Base-by-base conservation (phyloP, 495 filamentous ascomycete genomes). In the Copromyces sp. region DNA sequence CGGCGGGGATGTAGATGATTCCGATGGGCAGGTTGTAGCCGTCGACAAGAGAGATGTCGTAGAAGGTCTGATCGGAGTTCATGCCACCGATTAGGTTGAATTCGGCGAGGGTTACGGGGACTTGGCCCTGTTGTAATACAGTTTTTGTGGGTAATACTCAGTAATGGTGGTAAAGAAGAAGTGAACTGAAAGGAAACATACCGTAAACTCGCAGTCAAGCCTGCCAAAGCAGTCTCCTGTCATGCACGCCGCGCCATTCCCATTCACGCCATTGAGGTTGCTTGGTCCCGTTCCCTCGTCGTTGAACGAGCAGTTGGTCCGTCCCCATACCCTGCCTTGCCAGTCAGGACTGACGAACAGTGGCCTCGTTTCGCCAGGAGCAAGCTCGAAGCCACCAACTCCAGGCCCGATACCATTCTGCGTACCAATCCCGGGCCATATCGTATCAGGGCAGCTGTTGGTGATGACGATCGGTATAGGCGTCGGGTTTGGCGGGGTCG, bases 21-120 rank as follows among this genome's bases (percentile, higher is more conserved):
- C 84, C 90, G 70, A 95, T 74, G 8, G 91, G 91, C 9, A 94
- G 81, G 79, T 94, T 94, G 85, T 94, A 94, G 47, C 93, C 92
- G 78, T 95, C 92, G 38, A 95, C 92, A 41, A 94, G 86, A 41
- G 91, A 93, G 73, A 95, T 91, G 80, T 95, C 93, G 80, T 94
- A 94, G 80, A 91, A 94, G 5, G 88, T 90, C 76, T 93, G 88
- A 14, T 81, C 83, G 71, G 84, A 83, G 40, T 81, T 79, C n/a
- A 83, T 81, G 53, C 87, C 87, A 38, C 86, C 87, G 44, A 85
- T 83, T 45, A 94, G 86, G 69, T 89, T 93, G 78, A 94, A 92
- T 74, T 95, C 92, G 20, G 90, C 91, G 7, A 95, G 84, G 4
- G 90, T 92, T 7, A 86, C 87, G 2, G 92, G 92, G 4, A 88